These are phyloP conservation scores for Prunus mume DNA, from an alignment of 306 rosid species.

Conservation along the genomic window DNA sequence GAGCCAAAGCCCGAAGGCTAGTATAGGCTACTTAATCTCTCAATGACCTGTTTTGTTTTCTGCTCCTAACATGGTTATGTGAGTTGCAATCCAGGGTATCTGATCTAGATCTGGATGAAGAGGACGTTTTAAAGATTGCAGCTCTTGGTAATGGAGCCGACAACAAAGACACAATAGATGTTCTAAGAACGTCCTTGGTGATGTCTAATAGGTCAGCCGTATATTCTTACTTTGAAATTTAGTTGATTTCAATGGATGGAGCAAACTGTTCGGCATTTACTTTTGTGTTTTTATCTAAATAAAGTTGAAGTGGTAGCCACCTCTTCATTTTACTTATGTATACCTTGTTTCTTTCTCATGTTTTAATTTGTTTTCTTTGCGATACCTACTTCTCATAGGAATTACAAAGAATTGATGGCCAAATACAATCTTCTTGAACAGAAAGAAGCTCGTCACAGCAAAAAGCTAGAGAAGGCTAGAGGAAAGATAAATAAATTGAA, in stretches of 20 bases:
- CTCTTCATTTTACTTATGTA: constrained; percentile 11
- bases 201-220: constrained; percentile 63
- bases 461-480: constrained; percentile 24
- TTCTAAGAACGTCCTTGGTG: constrained; percentile 65
- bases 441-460: not conserved
- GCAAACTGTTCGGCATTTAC: not conserved
- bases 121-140: constrained; percentile 68
- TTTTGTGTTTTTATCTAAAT: constrained; percentile 6
- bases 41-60: not conserved
- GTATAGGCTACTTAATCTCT: not conserved
- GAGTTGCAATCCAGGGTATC: constrained; percentile 50
- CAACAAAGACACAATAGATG: constrained; percentile 59
- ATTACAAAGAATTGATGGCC: constrained; percentile 75
- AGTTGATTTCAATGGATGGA: not conserved
- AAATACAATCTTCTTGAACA: constrained; percentile 56
- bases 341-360: constrained; percentile 10
- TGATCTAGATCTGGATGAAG: constrained; percentile 70
- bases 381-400: constrained; percentile 50
- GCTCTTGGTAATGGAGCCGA: constrained; percentile 68
- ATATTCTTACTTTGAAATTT: constrained; percentile 13
- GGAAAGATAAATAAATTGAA: constrained; percentile 56
- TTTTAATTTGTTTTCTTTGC: constrained; percentile 9
- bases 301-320: not conserved
- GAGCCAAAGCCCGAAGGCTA: not conserved
- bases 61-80: constrained; percentile 22